Evolutionary conservation across 371 early-diverging fungal genomes (phyloP), one percentile per base, ranked within the genome.

Genomic region (Circinella umbellata): DNA sequence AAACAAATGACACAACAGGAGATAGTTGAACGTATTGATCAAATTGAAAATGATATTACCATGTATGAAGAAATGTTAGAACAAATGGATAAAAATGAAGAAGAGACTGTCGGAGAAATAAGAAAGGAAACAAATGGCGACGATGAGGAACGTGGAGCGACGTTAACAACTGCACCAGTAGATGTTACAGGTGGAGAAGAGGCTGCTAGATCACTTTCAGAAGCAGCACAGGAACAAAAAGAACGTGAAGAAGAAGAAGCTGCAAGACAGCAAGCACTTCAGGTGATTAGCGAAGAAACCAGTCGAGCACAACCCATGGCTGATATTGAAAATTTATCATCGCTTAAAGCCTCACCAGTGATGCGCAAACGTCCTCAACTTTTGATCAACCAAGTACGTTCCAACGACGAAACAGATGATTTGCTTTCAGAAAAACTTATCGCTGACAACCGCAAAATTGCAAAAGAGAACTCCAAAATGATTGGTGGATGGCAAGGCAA

Each of bases 391-490:
- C 83, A 85, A 62, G 51, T 77, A 13, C 73, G 79, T n/a, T 62
- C 69, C 3, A 70, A 64, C 20, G 85, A 85, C 20, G 80, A 83
- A 14, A 68, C 70, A 7, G 86, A 87, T 3, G 85, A 85, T 42
- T 73, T 75, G 0, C 71, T 86, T 18, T 81, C 72, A 51, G 80
- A 83, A 61, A 79, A 84, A 13, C 85, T 92, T 9, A 81, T 90
- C 39, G 76, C 76, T 4, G 89, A 90, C 38, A 92, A 92, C 69
- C 85, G 81, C 34, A 73, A 77, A 8, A 71, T 80, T 1, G 92
- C 92, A 10, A 81, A 82, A 59, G 75, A 79, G 15, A 84, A 83
- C 54, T 82, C 87, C 3, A 67, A 71, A 4, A 74, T 86, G 65
- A 69, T 80, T 38, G 75, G 74, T 14, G 81, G 84, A 8, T 69